A percentile compares a stretch with the other conserved stretches of the same genome.
Evolutionary conservation across 2,329 filamentous ascomycete species (phyloP).

Genomic region (Dendrostoma leiphaemia): DNA sequence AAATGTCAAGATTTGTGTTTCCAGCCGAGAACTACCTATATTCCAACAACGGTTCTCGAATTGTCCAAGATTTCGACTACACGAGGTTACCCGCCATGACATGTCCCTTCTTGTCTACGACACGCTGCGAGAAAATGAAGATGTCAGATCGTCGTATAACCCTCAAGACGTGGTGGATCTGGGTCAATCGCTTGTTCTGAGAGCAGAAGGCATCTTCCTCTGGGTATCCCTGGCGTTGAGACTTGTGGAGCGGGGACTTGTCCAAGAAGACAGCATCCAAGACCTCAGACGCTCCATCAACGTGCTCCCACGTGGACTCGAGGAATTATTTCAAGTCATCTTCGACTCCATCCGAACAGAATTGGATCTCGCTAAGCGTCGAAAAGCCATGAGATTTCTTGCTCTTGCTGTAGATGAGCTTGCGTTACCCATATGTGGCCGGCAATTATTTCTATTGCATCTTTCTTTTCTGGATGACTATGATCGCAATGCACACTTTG

Average conservation of each 20-base stretch:
- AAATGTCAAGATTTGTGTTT: background rate
- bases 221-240: slow-evolving; percentile 21
- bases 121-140: background rate
- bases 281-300: slow-evolving; percentile 15
- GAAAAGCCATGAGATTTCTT: background rate
- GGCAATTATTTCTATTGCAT: background rate
- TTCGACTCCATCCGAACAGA: background rate
- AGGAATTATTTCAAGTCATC: slow-evolving; percentile 16
- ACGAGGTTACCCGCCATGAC: background rate
- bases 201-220: slow-evolving; percentile 20
- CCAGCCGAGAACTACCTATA: slow-evolving; percentile 1
- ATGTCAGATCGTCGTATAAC: background rate
- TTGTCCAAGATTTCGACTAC: background rate
- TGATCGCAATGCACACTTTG: background rate
- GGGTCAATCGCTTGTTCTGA: background rate
- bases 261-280: slow-evolving; percentile 5
- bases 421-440: accelerated
- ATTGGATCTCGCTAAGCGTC: background rate
- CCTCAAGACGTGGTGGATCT: background rate
- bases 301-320: slow-evolving; percentile 15
- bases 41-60: background rate
- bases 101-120: background rate
- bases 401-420: background rate
- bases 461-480: slow-evolving; percentile 6
- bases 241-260: slow-evolving; percentile 13